Evolutionary conservation across 31 red algal genomes (phyloP), one percentile per base, ranked within the genome.

Genomic region (Asparagopsis taxiformis): DNA sequence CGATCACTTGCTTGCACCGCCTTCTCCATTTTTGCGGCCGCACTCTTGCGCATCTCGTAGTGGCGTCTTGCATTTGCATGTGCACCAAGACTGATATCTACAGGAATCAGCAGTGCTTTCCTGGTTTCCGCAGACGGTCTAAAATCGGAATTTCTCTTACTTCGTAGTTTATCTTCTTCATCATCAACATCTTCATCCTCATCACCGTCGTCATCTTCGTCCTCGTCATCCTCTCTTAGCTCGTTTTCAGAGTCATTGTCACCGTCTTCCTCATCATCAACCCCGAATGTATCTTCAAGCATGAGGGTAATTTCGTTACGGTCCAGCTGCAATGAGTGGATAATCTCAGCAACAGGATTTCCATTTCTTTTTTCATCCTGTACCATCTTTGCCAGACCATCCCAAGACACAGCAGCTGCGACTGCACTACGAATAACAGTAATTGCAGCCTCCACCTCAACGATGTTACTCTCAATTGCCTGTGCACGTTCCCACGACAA

Each of bases 241-340:
- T 63, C 55, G 8, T 70, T 55, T 21, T 74, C 70, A 1, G 68
- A 63, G 10, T 93, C 62, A 2, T 71, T 29, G 5, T 31, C 39
- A 21, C 31, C 68, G 1, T 70, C 61, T 25, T 64, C 59, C 1
- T 70, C 68, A 36, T 89, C 62, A 24, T 80, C 59, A 13, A 57
- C 54, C 9, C 51, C 65, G 39, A 59, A 64, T 29, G 55, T 72
- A 36, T 88, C 77, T 33, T 88, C 62, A 22, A 99, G 71, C 88
- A 87, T 89, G 37, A 99, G 73, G 6, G 80, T 88, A 23, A 99
- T 92, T 63, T 91, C 73, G 68, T 95, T 93, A 37, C 84, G 63
- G 3, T 91, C 83, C 20, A 99, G 53, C 32, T 95, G 79, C 31
- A 99, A 59, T 23, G 79, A 88, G 30, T 99, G 96, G 26, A 99